Percentiles rank a stretch among this genome's conserved stretches.
Evolutionary conservation across 768 basidiomycete genomes (phyloP).

Genomic region (Chlorophyllum brunneum): DNA sequence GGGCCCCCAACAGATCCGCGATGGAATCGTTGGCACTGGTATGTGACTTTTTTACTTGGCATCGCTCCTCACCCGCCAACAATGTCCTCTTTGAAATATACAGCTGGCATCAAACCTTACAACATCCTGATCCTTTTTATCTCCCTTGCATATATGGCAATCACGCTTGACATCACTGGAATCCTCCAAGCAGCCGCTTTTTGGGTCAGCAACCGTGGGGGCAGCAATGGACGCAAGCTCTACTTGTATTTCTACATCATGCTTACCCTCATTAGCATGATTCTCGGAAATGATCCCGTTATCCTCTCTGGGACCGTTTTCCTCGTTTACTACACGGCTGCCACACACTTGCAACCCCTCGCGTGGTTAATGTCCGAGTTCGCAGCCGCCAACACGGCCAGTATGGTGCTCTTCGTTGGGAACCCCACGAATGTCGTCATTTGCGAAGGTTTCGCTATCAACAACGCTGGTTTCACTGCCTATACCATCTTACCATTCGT

Average conservation of each 20-base stretch:
- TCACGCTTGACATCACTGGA: conserved; percentile 88
- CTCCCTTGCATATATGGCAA: conserved; percentile 88
- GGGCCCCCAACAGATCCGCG: conserved; percentile 47
- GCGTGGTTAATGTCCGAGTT: conserved; percentile 77
- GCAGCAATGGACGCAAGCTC: conserved; percentile 64
- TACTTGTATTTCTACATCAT: conserved; percentile 82
- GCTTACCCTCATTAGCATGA: conserved; percentile 69
- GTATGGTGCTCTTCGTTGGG: conserved; percentile 73
- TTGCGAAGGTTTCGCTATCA: conserved; percentile 78
- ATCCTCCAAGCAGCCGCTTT: conserved; percentile 84
- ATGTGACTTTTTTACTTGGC: not conserved
- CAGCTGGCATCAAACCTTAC: conserved; percentile 78
- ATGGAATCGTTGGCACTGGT: conserved; percentile 65
- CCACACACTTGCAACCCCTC: conserved; percentile 49
- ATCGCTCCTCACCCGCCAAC: not conserved
- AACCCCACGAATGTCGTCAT: conserved; percentile 96
- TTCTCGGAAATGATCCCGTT: conserved; percentile 94
- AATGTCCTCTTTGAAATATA: conserved; percentile 14
- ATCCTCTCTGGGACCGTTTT: conserved; percentile 91
- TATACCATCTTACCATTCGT: conserved; percentile 83
- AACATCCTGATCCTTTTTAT: conserved; percentile 93
- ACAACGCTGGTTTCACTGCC: conserved; percentile 75
- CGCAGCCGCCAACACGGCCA: conserved; percentile 76
- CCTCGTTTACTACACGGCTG: conserved; percentile 81
- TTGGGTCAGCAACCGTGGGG: conserved; percentile 81